These are phyloP conservation scores for Cercospora zeae-maydis DNA, from an alignment of 2,329 filamentous ascomycete genomes.

Conservation along the genomic window DNA sequence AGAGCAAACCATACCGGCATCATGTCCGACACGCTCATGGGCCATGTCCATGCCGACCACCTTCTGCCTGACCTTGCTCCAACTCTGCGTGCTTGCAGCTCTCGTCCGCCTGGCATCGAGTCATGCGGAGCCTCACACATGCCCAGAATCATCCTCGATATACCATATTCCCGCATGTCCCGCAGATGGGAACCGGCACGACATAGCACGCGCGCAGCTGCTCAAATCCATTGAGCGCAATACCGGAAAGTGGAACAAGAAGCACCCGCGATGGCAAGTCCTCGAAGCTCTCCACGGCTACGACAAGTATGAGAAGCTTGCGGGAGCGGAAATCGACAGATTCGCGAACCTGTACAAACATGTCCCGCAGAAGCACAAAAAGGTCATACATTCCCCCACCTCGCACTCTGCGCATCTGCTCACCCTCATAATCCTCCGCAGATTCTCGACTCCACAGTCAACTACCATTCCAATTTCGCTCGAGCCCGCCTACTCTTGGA, in stretches of 20 bases:
- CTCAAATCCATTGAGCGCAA: slow-evolving; percentile 13
- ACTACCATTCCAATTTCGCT: slow-evolving; percentile 18
- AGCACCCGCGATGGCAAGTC: slow-evolving; percentile 68
- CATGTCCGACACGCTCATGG: background rate
- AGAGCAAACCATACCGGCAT: background rate
- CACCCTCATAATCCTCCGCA: background rate
- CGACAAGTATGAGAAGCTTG: slow-evolving; percentile 47
- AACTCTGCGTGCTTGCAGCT: slow-evolving; percentile 1
- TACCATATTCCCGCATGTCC: background rate
- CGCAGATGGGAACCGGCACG: background rate
- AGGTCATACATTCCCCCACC: background rate
- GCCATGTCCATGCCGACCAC: background rate
- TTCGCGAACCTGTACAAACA: slow-evolving; percentile 21
- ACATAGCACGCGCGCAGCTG: slow-evolving; percentile 9
- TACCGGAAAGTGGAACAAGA: slow-evolving; percentile 21
- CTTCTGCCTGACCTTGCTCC: background rate
- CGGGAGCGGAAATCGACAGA: slow-evolving; percentile 18
- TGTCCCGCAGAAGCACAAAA: slow-evolving; percentile 17
- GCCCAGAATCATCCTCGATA: background rate
- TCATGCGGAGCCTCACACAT: background rate
- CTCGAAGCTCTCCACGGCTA: slow-evolving; percentile 71
- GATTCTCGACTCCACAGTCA: slow-evolving; percentile 19
- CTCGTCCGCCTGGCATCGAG: background rate
- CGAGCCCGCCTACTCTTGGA: slow-evolving; percentile 64
- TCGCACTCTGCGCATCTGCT: background rate